phyloP scores from a whole-genome alignment of 352 stramenopile genomes.

The Discostella stelligera region DNA sequence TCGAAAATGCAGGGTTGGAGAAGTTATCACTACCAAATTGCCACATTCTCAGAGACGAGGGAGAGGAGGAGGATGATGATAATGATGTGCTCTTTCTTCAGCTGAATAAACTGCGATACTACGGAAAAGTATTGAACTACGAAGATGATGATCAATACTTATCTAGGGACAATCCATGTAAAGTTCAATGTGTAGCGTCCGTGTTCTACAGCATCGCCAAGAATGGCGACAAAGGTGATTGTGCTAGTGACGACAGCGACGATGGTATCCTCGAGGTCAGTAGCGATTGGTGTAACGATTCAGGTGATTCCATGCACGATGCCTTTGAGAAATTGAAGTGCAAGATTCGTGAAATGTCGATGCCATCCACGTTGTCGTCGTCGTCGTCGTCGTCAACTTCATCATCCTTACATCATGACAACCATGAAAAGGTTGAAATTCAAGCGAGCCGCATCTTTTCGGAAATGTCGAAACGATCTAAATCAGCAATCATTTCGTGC shows the following conservation, averaged over 20 bases:
- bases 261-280: conserved; percentile 11
- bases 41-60: not conserved
- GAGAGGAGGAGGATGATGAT: not conserved
- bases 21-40: not conserved
- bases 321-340: conserved; percentile 8
- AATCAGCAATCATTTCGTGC: conserved; percentile 9
- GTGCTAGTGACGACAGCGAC: not conserved
- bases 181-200: conserved; percentile 20
- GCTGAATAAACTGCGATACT: conserved; percentile 25
- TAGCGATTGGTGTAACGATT: conserved; percentile 6
- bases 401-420: not conserved
- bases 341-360: not conserved
- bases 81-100: conserved; percentile 10
- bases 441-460: not conserved
- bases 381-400: too few relatives aligned
- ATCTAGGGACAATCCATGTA: conserved; percentile 31
- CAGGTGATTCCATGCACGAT: conserved; percentile 22
- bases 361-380: conserved; percentile 1
- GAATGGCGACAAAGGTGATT: not conserved
- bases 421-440: not conserved
- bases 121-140: conserved; percentile 11
- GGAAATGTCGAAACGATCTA: conserved; percentile 9
- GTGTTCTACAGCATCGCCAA: not conserved
- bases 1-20: not conserved
- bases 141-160: conserved; percentile 24